These are phyloP conservation scores for Usnea hakonensis DNA, from an alignment of 495 filamentous ascomycete species.

Conservation along the genomic window DNA sequence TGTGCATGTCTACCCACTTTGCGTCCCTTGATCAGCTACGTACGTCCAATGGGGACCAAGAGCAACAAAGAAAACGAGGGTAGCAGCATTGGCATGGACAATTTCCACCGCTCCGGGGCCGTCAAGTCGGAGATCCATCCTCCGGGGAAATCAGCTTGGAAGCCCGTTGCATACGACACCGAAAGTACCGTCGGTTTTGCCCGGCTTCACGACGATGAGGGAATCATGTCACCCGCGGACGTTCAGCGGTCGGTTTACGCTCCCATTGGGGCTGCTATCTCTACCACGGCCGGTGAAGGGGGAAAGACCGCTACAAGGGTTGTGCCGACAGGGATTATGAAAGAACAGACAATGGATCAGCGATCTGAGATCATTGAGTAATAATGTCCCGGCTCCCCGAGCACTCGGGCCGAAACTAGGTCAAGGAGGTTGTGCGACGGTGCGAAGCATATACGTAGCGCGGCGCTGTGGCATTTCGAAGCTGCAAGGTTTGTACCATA, in stretches of 20 bases:
- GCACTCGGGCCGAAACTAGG: background rate
- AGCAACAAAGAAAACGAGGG: constrained; percentile 36
- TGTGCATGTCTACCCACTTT: too few species aligned
- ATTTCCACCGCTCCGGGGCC: background rate
- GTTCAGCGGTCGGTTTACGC: background rate
- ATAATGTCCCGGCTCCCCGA: background rate
- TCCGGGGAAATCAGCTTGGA: background rate
- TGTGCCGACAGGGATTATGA: background rate
- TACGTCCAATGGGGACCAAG: too few species aligned
- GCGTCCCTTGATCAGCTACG: too few species aligned
- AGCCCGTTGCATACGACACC: background rate
- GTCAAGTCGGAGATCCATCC: background rate
- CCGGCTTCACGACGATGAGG: background rate
- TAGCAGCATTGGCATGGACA: constrained; percentile 26
- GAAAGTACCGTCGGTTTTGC: constrained; percentile 5
- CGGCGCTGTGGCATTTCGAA: background rate
- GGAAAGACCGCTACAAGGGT: background rate
- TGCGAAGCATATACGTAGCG: background rate
- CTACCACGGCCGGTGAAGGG: background rate
- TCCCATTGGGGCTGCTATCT: background rate
- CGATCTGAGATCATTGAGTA: background rate
- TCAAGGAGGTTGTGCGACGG: background rate
- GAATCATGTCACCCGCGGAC: background rate
- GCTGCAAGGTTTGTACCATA: background rate
- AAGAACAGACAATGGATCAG: constrained; percentile 5